Percentiles rank a stretch among this genome's conserved stretches.
Evolutionary conservation across 352 stramenopile genomes (phyloP).

Genomic region (Globisporangium polare): DNA sequence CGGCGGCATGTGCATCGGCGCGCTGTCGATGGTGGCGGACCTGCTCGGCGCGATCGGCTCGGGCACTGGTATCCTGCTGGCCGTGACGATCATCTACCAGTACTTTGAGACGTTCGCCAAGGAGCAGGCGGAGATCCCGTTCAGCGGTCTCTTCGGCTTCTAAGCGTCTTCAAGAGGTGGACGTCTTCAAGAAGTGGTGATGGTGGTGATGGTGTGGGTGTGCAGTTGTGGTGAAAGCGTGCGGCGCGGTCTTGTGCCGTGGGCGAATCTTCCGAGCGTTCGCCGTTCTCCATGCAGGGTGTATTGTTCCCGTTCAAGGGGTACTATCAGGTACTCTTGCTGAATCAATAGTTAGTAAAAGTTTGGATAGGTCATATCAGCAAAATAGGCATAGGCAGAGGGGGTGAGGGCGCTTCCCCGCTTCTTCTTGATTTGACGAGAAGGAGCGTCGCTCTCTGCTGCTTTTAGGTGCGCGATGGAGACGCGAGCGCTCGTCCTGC

Average conservation of each 20-base stretch:
- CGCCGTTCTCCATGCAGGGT: slow-evolving; percentile 51
- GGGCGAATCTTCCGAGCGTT: slow-evolving; percentile 4
- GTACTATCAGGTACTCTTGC: slow-evolving; percentile 83
- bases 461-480: slow-evolving; percentile 80
- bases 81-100: slow-evolving; percentile 99
- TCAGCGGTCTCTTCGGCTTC: slow-evolving; percentile 81
- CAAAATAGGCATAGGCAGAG: slow-evolving; percentile 42
- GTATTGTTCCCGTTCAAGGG: slow-evolving; percentile 85
- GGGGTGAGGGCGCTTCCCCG: slow-evolving; percentile 43
- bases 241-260: not conserved
- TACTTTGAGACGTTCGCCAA: slow-evolving; percentile 98
- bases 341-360: slow-evolving; percentile 68
- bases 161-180: slow-evolving; percentile 30
- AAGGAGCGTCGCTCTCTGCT: slow-evolving; percentile 38
- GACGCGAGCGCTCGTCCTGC: not conserved
- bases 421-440: slow-evolving; percentile 12
- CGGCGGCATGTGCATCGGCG: slow-evolving; percentile 99
- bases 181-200: slow-evolving; percentile 9
- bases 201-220: not conserved
- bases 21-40: slow-evolving; percentile 98
- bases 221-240: not conserved
- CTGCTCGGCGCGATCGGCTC: slow-evolving; percentile 98
- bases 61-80: slow-evolving; percentile 98
- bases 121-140: slow-evolving; percentile 86
- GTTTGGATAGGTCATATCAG: slow-evolving; percentile 69